Evolutionary conservation across 805 yeast genomes (phyloP), one percentile per base, ranked within the genome.

Genomic region (Sugiyamaella qingdaonensis): DNA sequence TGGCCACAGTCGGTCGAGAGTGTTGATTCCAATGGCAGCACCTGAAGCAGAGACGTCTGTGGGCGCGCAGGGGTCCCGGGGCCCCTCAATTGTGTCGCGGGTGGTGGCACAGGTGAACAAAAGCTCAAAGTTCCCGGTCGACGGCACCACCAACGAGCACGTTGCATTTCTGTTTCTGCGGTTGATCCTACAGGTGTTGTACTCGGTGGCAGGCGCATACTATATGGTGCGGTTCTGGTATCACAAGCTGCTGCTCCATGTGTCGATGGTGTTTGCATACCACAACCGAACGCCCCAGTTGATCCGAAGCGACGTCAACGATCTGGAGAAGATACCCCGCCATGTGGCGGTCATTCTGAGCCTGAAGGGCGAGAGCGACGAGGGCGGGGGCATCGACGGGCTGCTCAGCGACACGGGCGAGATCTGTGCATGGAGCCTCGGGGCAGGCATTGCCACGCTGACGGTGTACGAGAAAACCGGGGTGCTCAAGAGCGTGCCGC

Each of bases 341-440:
- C 78, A 86, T 48, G 63, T 94, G 19, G 85, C 95, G 8, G 82
- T 87, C 18, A 82, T 92, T n/a, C 70, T 94, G 53, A 83, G 80
- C 60, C 77, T 83, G 65, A 84, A 82, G 63, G 78, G 84, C 27
- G 89, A 82, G 54, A 87, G 85, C 56, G 92, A 84, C 61, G 95
- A 88, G 61, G 92, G 90, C 55, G 96, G 96, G 32, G 97, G 97
- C 1, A 68, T 85, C 42, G 88, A 85, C 55, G 96, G 95, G 0
- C 73, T 92, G 42, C 74, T 91, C 61, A 82, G 80, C 59, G 88
- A 88, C 61, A 78, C 85, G 4, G 79, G 91, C 46, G 96, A 91
- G 62, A 58, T 91, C 35, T 78, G 82, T 1, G 83, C 94, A 4
- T 94, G 99, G 99, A 78, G 89, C 37, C 68, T 88, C n/a, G 85